Evolutionary conservation across 2,329 filamentous ascomycete species (phyloP).

Genomic region (Penicillium sp.): DNA sequence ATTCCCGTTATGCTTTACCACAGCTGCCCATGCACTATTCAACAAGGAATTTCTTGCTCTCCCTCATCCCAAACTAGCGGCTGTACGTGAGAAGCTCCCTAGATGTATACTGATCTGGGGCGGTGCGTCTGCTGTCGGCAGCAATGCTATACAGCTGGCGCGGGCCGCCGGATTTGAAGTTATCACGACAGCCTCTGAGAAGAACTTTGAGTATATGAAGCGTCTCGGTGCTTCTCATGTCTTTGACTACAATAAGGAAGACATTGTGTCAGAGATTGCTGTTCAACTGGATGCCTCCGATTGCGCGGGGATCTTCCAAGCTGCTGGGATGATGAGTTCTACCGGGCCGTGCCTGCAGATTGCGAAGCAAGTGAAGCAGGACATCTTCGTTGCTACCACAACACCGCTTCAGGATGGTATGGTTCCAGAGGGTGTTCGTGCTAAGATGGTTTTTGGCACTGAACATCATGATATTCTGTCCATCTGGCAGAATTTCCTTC

Average conservation of each 20-base stretch:
- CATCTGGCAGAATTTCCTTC: conserved; percentile 36
- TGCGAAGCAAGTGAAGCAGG: neutral
- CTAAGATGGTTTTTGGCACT: conserved; percentile 31
- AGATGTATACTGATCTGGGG: conserved; percentile 35
- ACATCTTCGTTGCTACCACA: conserved; percentile 25
- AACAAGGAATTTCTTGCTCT: conserved; percentile 24
- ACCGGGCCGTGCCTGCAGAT: neutral
- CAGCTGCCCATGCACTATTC: conserved; percentile 39
- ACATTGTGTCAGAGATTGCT: conserved; percentile 17
- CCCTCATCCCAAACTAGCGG: conserved; percentile 22
- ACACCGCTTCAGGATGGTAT: conserved; percentile 1
- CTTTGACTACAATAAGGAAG: conserved; percentile 49
- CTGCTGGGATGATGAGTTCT: conserved; percentile 7
- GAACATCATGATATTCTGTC: conserved; percentile 32
- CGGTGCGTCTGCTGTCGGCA: conserved; percentile 53
- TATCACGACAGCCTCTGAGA: conserved; percentile 35
- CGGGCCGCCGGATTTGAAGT: conserved; percentile 44
- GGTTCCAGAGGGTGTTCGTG: conserved; percentile 24
- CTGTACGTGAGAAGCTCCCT: neutral
- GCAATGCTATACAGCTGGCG: conserved; percentile 48
- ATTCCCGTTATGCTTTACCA: conserved; percentile 39
- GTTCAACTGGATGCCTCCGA: conserved; percentile 17
- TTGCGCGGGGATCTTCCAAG: conserved; percentile 16
- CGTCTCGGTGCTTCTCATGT: conserved; percentile 49
- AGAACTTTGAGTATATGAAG: conserved; percentile 31